phyloP scores from a whole-genome alignment of 352 stramenopile genomes.

The Pythium coloratum region DNA sequence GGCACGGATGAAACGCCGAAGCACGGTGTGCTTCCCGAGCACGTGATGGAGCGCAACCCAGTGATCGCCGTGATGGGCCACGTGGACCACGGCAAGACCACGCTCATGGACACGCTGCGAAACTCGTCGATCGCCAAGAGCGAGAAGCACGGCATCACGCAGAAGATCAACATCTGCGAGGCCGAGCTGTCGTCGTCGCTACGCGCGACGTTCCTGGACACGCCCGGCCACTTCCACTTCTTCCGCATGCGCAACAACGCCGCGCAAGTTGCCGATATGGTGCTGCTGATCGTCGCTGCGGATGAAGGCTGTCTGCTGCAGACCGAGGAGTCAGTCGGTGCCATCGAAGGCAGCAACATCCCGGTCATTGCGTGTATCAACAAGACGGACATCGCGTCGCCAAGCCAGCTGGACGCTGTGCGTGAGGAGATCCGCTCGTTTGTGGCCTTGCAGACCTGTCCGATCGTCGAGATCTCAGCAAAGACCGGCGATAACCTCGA shows the following conservation, averaged over 20 bases:
- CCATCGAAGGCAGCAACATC: conserved; percentile 74
- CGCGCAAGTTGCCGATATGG: conserved; percentile 97
- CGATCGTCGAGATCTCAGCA: conserved; percentile 78
- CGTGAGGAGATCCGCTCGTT: conserved; percentile 69
- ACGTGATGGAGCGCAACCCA: conserved; percentile 78
- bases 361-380: conserved; percentile 84
- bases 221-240: conserved; percentile 99
- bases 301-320: conserved; percentile 99
- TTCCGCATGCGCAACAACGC: conserved; percentile 97
- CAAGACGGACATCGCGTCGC: conserved; percentile 76
- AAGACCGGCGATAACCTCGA: conserved; percentile 60
- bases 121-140: conserved; percentile 84
- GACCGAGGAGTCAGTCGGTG: conserved; percentile 96
- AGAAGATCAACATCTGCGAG: conserved; percentile 97
- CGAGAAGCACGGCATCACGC: conserved; percentile 98
- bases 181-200: conserved; percentile 80
- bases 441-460: conserved; percentile 73
- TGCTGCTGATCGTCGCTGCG: conserved; percentile 96
- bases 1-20: background rate
- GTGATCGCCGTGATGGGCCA: conserved; percentile 99
- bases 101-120: conserved; percentile 97
- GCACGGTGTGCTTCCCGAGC: conserved; percentile 24
- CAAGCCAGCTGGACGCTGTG: conserved; percentile 44
- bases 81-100: conserved; percentile 99
- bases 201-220: conserved; percentile 97